A percentile compares a stretch with the other conserved stretches of the same genome.
Evolutionary conservation across 345 rosid genomes (phyloP).

Genomic region (Aquilaria sinensis): DNA sequence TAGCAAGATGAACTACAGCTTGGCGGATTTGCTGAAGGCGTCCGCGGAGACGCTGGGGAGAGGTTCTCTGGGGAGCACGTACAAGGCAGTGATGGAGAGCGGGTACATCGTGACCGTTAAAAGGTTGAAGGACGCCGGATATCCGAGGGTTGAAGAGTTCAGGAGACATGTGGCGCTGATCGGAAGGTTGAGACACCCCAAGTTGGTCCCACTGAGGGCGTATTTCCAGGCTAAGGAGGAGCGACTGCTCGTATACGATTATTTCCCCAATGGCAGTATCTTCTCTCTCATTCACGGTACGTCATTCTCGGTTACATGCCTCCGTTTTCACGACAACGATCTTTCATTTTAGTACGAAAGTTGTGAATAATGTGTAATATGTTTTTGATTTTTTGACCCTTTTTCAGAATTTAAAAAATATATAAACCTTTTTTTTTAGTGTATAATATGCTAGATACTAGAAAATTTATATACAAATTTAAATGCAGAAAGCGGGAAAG

Average conservation of each 20-base stretch:
- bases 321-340: too few relatives aligned
- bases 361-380: too few relatives aligned
- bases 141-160: conserved; percentile 73
- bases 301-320: neutral
- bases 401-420: too few relatives aligned
- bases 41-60: conserved; percentile 91
- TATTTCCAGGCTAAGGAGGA: conserved; percentile 95
- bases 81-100: conserved; percentile 89
- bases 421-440: too few relatives aligned
- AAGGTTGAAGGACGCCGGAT: conserved; percentile 72
- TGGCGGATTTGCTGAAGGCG: conserved; percentile 78
- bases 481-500: too few relatives aligned
- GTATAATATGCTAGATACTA: too few relatives aligned
- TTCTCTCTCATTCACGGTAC: conserved; percentile 93
- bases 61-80: conserved; percentile 83
- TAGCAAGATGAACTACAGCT: conserved; percentile 62
- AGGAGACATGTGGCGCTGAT: conserved; percentile 63
- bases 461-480: too few relatives aligned
- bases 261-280: conserved; percentile 97
- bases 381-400: too few relatives aligned
- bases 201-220: conserved; percentile 82
- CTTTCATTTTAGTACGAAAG: too few relatives aligned
- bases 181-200: conserved; percentile 77
- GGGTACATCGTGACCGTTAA: conserved; percentile 94
- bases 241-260: conserved; percentile 83